Conservation (phyloP, 1,284 basidiomycete species). For the Malassezia japonica region DNA sequence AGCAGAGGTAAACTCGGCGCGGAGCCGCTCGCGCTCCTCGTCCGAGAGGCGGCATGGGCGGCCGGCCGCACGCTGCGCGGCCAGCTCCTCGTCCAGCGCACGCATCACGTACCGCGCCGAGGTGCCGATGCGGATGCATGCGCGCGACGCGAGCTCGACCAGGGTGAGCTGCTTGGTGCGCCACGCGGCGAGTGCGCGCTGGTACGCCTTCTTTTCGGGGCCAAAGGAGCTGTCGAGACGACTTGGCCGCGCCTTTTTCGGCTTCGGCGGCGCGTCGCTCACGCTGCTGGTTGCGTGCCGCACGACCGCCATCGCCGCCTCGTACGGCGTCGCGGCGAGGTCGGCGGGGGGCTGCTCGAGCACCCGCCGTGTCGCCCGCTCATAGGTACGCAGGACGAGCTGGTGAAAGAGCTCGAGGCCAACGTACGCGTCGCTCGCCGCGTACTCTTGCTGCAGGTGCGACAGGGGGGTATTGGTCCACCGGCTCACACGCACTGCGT, state of each 20-base stretch:
- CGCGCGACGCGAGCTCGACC: neutral
- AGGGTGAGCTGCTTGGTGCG: neutral
- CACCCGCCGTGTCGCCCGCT: neutral
- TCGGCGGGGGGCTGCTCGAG: neutral
- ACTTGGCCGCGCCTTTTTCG: neutral
- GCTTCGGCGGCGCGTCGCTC: neutral
- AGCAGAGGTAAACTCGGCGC: neutral
- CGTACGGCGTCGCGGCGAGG: neutral
- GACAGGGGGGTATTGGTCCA: conserved; percentile 24
- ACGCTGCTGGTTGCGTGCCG: neutral
- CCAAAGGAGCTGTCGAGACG: neutral
- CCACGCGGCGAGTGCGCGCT: conserved; percentile 2
- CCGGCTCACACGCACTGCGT: conserved; percentile 21
- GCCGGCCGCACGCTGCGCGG: neutral
- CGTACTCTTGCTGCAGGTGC: conserved; percentile 29
- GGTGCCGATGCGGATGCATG: neutral
- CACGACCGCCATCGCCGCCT: neutral
- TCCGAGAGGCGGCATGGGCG: neutral
- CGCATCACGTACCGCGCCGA: neutral
- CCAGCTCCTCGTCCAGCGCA: neutral
- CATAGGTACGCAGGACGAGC: neutral
- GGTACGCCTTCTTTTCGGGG: neutral
- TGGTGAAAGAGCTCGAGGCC: conserved; percentile 30
- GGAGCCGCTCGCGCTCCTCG: conserved; percentile 1
- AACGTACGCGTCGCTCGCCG: conserved; percentile 32